Conservation (phyloP, 768 basidiomycete species). For the Suillus sp. region DNA sequence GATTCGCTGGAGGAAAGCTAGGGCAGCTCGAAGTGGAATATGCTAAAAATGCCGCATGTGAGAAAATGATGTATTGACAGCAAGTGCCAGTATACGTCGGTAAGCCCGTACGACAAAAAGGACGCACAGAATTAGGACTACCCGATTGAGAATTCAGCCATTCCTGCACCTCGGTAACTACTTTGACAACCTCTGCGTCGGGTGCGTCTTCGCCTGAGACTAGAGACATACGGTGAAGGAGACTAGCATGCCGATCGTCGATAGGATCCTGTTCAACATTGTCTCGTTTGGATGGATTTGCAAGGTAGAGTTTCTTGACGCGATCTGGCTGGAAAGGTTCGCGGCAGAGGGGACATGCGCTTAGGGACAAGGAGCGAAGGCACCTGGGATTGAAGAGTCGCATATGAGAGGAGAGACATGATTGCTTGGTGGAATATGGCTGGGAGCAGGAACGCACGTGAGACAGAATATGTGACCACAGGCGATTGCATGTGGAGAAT, state of each 20-base stretch:
- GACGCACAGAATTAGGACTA: conserved; percentile 40
- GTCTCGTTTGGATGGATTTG: conserved; percentile 39
- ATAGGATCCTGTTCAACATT: conserved; percentile 42
- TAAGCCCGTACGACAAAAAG: conserved; percentile 3
- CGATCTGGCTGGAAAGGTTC: conserved; percentile 57
- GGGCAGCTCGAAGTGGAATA: conserved; percentile 32
- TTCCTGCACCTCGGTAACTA: conserved; percentile 49
- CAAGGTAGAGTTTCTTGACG: conserved; percentile 68
- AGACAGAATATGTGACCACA: conserved; percentile 80
- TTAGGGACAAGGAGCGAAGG: conserved; percentile 50
- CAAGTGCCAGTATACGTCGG: neutral
- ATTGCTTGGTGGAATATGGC: conserved; percentile 3
- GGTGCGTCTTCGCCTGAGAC: conserved; percentile 35
- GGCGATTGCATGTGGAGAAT: conserved; percentile 68
- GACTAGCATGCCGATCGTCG: conserved; percentile 39
- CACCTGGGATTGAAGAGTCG: conserved; percentile 42
- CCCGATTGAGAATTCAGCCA: conserved; percentile 49
- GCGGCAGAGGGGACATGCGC: conserved; percentile 67
- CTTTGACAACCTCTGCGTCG: conserved; percentile 36
- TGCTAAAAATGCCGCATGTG: conserved; percentile 30
- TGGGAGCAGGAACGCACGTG: conserved; percentile 45
- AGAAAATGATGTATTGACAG: conserved; percentile 19
- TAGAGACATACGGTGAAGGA: conserved; percentile 36
- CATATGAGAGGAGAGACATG: conserved; percentile 11
- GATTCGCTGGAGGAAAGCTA: conserved; percentile 41